phyloP scores from a whole-genome alignment of 805 yeast genomes.

The Millerozyma miso region DNA sequence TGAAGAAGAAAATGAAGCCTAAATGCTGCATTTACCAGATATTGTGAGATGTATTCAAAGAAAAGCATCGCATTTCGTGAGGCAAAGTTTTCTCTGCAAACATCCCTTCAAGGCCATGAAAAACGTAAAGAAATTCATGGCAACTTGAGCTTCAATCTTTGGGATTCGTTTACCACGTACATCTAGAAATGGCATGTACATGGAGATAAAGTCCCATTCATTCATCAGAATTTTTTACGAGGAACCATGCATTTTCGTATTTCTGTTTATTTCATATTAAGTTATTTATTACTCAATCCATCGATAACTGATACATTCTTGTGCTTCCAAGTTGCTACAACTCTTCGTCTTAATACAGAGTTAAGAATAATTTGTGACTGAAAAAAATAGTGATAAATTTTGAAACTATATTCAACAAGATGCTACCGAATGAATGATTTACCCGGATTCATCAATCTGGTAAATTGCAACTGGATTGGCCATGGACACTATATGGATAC shows the following conservation, averaged over 20 bases:
- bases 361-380: too few species aligned
- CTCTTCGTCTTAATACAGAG: too few species aligned
- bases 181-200: constrained; percentile 29
- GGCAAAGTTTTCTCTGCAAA: constrained; percentile 26
- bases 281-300: background rate
- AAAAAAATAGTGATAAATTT: too few species aligned
- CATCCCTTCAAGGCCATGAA: constrained; percentile 4
- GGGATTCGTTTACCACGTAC: constrained; percentile 43
- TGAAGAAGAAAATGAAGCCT: background rate
- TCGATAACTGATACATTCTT: too few species aligned
- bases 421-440: too few species aligned
- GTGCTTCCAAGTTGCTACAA: too few species aligned
- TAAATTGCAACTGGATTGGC: background rate
- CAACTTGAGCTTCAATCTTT: constrained; percentile 14
- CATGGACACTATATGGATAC: too few species aligned
- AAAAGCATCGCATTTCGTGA: constrained; percentile 10
- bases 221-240: background rate
- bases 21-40: background rate
- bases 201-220: constrained; percentile 27
- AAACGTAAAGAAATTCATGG: background rate
- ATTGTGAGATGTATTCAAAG: constrained; percentile 26
- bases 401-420: too few species aligned
- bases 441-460: background rate
- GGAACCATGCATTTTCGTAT: too few species aligned
- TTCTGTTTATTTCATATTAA: background rate